Evolutionary conservation across 371 early-diverging fungal species (phyloP).

Genomic region (Choanephora cucurbitarum): DNA sequence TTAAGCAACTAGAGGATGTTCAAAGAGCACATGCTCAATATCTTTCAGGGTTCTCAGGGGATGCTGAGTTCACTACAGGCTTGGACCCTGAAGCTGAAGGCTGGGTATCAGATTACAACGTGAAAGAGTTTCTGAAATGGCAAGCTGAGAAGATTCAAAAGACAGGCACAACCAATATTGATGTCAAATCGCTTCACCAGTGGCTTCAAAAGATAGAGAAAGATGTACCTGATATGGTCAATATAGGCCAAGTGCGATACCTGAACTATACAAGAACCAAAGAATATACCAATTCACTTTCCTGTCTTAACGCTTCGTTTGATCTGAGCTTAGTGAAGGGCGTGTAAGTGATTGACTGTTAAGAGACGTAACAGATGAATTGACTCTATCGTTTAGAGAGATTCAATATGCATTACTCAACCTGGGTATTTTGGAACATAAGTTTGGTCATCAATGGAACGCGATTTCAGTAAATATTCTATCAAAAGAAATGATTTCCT

Average conservation of each 20-base stretch:
- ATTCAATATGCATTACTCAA: conserved; percentile 43
- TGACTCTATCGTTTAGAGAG: conserved; percentile 15
- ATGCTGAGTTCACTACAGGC: neutral
- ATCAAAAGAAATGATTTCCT: too few relatives aligned
- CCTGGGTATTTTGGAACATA: conserved; percentile 42
- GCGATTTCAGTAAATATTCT: conserved; percentile 27
- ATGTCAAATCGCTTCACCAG: conserved; percentile 27
- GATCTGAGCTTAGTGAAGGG: conserved; percentile 35
- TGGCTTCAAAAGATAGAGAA: conserved; percentile 31
- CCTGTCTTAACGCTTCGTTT: conserved; percentile 32
- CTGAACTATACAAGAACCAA: conserved; percentile 38
- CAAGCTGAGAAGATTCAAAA: conserved; percentile 41
- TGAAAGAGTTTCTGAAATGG: conserved; percentile 27
- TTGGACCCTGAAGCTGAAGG: conserved; percentile 3
- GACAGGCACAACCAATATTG: conserved; percentile 30
- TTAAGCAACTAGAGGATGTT: conserved; percentile 23
- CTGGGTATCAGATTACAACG: conserved; percentile 37
- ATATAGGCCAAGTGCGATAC: conserved; percentile 40
- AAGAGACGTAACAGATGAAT: neutral
- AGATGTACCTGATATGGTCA: conserved; percentile 25
- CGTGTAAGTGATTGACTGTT: conserved; percentile 29
- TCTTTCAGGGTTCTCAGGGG: conserved; percentile 7
- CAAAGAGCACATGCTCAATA: conserved; percentile 30
- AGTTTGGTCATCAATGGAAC: conserved; percentile 37
- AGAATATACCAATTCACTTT: conserved; percentile 41